These are phyloP conservation scores for Dispira simplex DNA, from an alignment of 192 early-diverging fungal species.

Conservation along the genomic window DNA sequence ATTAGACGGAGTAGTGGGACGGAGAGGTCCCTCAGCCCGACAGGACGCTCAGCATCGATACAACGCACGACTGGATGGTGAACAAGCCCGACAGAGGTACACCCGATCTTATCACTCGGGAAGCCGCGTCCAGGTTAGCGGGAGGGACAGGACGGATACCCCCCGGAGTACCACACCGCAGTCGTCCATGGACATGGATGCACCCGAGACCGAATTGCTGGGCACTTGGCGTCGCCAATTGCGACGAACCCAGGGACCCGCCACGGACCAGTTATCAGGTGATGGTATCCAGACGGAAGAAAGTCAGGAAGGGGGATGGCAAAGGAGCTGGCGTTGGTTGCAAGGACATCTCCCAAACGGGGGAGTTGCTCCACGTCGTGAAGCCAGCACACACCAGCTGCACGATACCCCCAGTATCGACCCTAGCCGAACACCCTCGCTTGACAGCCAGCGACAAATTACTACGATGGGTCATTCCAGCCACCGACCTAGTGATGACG, in stretches of 20 bases:
- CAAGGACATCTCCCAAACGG: too few relatives aligned
- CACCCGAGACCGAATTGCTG: constrained; percentile 3
- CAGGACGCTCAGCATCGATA: background rate
- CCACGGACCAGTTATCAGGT: too few relatives aligned
- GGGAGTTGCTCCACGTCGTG: too few relatives aligned
- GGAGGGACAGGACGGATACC: background rate
- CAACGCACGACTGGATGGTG: background rate
- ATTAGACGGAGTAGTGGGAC: background rate
- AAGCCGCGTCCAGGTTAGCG: background rate
- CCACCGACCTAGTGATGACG: background rate
- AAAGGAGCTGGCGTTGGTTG: too few relatives aligned
- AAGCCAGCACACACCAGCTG: too few relatives aligned
- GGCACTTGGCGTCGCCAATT: background rate
- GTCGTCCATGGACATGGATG: background rate
- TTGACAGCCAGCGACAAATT: too few relatives aligned
- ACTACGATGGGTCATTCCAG: too few relatives aligned
- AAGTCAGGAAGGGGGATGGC: too few relatives aligned
- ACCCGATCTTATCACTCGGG: background rate
- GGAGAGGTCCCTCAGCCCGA: background rate
- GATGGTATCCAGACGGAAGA: too few relatives aligned
- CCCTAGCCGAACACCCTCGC: too few relatives aligned
- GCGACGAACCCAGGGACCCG: too few relatives aligned
- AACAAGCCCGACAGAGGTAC: background rate
- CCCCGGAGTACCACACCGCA: background rate
- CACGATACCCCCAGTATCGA: too few relatives aligned